Evolutionary conservation across 2,329 filamentous ascomycete species (phyloP), one percentile per base, ranked within the genome.

Genomic region (Grosmannia huntii): DNA sequence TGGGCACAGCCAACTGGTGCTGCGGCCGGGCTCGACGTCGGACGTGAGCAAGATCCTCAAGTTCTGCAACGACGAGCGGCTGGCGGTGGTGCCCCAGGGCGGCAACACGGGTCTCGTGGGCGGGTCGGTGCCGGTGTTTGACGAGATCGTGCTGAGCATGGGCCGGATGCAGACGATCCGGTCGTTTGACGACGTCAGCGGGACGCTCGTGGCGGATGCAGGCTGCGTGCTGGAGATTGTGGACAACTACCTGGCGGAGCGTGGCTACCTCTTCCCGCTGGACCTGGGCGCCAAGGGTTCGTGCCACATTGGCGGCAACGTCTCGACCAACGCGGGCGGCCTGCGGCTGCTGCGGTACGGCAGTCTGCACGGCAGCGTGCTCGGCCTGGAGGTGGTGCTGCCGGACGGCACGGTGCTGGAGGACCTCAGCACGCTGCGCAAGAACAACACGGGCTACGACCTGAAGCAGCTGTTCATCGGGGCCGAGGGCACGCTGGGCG

Each of bases 361-460:
- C 56, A 96, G 89, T 70, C 76, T 99, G 63, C 94, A 99, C 72
- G 94, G 94, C 25, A 96, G 80, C 59, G 90, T 97, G 1, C 79
- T 99, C 19, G 94, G 94, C 28, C 78, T 99, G 56, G 92, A 99
- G 75, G 94, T 87, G 23, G 95, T 99, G 10, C 77, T 99, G 48
- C 89, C 94, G 0, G 89, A 99, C 68, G 94, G 94, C 57, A 96
- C 90, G 7, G 81, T 99, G 64, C 79, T 99, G 52, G 85, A 97
- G 66, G 90, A 96, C 66, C 83, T 99, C 36, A 87, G 83, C 65
- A 91, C 82, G 60, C 77, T 99, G 59, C 84, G 94, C 64, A 99
- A 99, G 78, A 97, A 99, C 78, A 99, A 99, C 75, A 99, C 94
- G 2, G 94, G 94, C 31, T 99, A 97, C 72, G 95, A 99, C 70